These are phyloP conservation scores for Trichosporon faecale DNA, from an alignment of 1,284 basidiomycete species.

Conservation along the genomic window DNA sequence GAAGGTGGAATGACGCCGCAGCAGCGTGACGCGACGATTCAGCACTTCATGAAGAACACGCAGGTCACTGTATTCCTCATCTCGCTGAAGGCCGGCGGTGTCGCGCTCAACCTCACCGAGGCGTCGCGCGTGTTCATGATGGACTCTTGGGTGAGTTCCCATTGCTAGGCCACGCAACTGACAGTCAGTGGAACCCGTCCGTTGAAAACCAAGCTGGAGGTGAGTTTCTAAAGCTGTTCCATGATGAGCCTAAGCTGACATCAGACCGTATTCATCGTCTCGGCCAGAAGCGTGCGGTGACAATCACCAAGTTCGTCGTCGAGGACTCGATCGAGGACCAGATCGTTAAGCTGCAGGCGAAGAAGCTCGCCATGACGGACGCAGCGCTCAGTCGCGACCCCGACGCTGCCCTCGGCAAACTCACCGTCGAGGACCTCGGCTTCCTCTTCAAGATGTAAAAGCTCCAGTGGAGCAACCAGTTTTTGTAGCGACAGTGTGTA, in stretches of 20 bases:
- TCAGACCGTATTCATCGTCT: slow-evolving; percentile 80
- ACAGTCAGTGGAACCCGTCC: slow-evolving; percentile 69
- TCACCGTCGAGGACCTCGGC: slow-evolving; percentile 78
- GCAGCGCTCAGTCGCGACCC: slow-evolving; percentile 39
- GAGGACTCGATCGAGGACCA: slow-evolving; percentile 96
- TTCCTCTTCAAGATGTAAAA: slow-evolving; percentile 68
- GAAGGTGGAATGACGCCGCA: slow-evolving; percentile 97
- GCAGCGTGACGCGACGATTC: slow-evolving; percentile 89
- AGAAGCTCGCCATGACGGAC: slow-evolving; percentile 53
- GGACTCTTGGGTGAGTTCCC: slow-evolving; percentile 41
- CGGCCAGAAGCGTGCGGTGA: slow-evolving; percentile 86
- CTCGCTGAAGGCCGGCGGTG: slow-evolving; percentile 89
- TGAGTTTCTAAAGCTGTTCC: background rate
- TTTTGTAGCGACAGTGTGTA: background rate
- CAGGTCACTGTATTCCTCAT: slow-evolving; percentile 96
- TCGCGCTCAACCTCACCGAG: slow-evolving; percentile 83
- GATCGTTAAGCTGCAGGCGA: slow-evolving; percentile 72
- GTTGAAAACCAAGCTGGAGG: slow-evolving; percentile 60
- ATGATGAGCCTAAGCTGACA: slow-evolving; percentile 63
- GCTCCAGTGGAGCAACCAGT: background rate
- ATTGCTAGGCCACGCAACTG: background rate
- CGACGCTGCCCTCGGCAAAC: slow-evolving; percentile 70
- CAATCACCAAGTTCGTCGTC: slow-evolving; percentile 88
- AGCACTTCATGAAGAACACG: slow-evolving; percentile 92
- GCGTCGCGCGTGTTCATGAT: slow-evolving; percentile 81